Evolutionary conservation across 2,329 filamentous ascomycete genomes (phyloP).

Genomic region (Ceratocystis diversiconidia): DNA sequence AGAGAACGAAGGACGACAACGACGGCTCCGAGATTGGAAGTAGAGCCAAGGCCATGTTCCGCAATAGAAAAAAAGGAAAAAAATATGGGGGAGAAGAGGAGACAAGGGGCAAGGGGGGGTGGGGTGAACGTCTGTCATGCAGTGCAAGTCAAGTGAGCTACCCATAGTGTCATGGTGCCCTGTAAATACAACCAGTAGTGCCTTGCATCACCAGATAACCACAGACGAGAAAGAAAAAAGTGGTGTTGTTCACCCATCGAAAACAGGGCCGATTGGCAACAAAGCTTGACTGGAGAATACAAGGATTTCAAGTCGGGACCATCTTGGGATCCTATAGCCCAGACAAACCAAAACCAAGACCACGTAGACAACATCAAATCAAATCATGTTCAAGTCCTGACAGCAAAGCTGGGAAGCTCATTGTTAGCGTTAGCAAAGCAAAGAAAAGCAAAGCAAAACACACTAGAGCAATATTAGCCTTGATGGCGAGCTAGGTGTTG

Average conservation of each 20-base stretch:
- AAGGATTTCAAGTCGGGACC: background rate
- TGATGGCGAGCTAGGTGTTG: too few species aligned
- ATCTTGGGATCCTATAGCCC: background rate
- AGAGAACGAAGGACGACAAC: background rate
- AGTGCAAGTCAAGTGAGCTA: too few species aligned
- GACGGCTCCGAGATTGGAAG: background rate
- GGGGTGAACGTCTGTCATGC: background rate
- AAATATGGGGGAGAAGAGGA: background rate
- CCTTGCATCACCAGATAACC: background rate
- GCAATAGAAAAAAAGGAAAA: background rate
- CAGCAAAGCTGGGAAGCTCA: background rate
- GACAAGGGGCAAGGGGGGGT: background rate
- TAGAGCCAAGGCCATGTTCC: too few species aligned
- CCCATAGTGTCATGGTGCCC: background rate
- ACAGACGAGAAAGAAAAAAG: background rate
- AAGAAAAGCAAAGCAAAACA: too few species aligned
- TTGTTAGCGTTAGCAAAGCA: too few species aligned
- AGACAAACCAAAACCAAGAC: background rate
- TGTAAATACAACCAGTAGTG: background rate
- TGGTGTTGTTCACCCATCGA: background rate
- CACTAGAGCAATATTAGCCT: too few species aligned
- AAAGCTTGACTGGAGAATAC: constrained; percentile 1
- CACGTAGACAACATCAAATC: background rate
- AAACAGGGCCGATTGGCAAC: constrained; percentile 4
- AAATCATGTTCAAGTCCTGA: background rate